A percentile compares a stretch with the other conserved stretches of the same genome.
These are phyloP conservation scores for Candida boleticola DNA, from an alignment of 805 yeast genomes.

Conservation along the genomic window DNA sequence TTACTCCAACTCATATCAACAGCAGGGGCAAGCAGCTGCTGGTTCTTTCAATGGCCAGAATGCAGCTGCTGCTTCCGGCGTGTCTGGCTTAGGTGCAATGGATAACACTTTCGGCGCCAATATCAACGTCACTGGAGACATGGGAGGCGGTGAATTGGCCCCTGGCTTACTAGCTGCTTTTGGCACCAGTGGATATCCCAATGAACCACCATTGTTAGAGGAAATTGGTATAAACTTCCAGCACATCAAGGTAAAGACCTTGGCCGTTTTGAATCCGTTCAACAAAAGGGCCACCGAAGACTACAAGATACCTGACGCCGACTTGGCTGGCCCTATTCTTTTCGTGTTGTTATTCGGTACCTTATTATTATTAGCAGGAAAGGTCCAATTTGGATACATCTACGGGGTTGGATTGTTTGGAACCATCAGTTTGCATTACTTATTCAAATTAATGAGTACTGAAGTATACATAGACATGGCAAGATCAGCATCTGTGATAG, in stretches of 20 bases:
- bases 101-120: conserved; percentile 34
- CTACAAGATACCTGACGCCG: conserved; percentile 82
- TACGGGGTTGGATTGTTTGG: conserved; percentile 96
- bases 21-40: conserved; percentile 15
- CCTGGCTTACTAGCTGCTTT: conserved; percentile 87
- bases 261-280: conserved; percentile 80
- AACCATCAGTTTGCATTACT: conserved; percentile 74
- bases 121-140: conserved; percentile 39
- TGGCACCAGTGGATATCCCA: conserved; percentile 88
- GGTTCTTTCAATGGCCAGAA: neutral
- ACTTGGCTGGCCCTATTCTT: conserved; percentile 90
- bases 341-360: conserved; percentile 88
- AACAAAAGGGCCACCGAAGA: conserved; percentile 52
- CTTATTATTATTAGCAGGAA: conserved; percentile 79
- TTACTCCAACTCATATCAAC: conserved; percentile 30
- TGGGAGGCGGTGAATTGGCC: conserved; percentile 51
- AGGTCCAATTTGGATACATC: conserved; percentile 93
- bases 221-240: conserved; percentile 91
- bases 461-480: conserved; percentile 52
- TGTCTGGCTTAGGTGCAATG: conserved; percentile 33
- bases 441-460: conserved; percentile 85
- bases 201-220: conserved; percentile 90
- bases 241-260: conserved; percentile 81
- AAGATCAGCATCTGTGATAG: conserved; percentile 87
- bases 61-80: conserved; percentile 6